Base-by-base conservation (phyloP, 2,329 filamentous ascomycete genomes). In the Phialophora verrucosa region DNA sequence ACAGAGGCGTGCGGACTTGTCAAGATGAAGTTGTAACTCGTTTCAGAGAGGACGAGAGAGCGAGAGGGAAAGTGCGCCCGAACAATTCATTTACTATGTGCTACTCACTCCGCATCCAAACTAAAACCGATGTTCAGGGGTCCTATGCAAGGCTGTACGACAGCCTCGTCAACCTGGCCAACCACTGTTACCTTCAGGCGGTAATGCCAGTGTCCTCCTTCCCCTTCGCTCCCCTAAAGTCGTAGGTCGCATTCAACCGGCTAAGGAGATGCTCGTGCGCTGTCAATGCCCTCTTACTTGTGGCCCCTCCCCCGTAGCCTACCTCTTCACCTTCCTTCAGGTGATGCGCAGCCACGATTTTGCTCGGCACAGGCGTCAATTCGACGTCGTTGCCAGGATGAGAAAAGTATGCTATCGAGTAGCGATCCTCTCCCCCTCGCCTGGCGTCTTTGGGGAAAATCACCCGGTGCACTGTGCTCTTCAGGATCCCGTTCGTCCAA, bases 401-500 rank as follows among this genome's bases (percentile, higher is more conserved):
- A 71, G 85, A 88, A 73, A 89, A 89, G 72, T 87, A 89, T 25
- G 84, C 87, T 68, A 88, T 84, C 63, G 81, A 84, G 72, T 87
- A 88, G 64, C 86, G 75, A 67, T 85, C 83, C 68, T 79, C 76
- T 27, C 77, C 76, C n/a, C 76, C 70, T 27, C 73, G 67, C 68
- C 76, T 69, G 32, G 77, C 80, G 0, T 79, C 79, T 76, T 73
- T 1, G 84, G 72, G 83, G 70, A 97, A 95, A 0, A 94, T 88
- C 32, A 98, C 95, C 11, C 94, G 84, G 76, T 98, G 95, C 5
- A 97, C 87, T 0, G 94, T 97, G 72, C 90, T 93, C 73, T 92
- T 90, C 69, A 98, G 84, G 55, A 97, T 79, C 0, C 93, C 93
- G 70, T 91, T 90, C 0, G 95, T 98, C 94, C 94, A 98, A 77